phyloP scores from a whole-genome alignment of 2,329 filamentous ascomycete species.

The Bipolaris gigantea region DNA sequence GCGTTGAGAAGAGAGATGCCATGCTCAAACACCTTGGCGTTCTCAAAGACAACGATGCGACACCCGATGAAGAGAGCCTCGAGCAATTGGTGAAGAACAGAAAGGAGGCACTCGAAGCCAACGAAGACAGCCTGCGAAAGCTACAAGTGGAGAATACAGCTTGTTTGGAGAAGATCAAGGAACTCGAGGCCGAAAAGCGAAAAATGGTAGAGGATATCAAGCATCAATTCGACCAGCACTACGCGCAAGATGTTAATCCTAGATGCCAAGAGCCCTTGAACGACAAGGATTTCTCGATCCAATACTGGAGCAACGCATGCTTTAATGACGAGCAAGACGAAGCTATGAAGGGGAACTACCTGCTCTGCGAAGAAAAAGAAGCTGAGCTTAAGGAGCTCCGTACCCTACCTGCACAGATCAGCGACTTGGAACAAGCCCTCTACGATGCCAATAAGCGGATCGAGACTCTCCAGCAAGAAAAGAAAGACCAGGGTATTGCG shows the following conservation, averaged over 20 bases:
- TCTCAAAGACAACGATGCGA: neutral
- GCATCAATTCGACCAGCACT: neutral
- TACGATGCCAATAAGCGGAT: neutral
- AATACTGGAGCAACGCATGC: neutral
- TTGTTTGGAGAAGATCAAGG: neutral
- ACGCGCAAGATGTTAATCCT: neutral
- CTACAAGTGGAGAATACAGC: neutral
- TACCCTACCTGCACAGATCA: neutral
- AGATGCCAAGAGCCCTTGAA: neutral
- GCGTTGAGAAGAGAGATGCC: neutral
- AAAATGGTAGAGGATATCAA: neutral
- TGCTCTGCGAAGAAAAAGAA: neutral
- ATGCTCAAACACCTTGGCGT: constrained; percentile 2
- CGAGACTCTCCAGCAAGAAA: neutral
- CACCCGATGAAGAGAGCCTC: neutral
- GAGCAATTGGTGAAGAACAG: neutral
- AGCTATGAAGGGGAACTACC: neutral
- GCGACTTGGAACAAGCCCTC: neutral
- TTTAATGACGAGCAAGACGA: neutral
- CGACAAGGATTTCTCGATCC: neutral
- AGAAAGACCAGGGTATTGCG: neutral
- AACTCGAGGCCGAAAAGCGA: neutral
- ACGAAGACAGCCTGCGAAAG: neutral
- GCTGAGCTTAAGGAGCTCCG: neutral
- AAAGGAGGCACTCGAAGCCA: neutral